Percentiles rank a stretch among this genome's conserved stretches.
phyloP scores from a whole-genome alignment of 2,329 filamentous ascomycete species.

The Curvularia sp. region DNA sequence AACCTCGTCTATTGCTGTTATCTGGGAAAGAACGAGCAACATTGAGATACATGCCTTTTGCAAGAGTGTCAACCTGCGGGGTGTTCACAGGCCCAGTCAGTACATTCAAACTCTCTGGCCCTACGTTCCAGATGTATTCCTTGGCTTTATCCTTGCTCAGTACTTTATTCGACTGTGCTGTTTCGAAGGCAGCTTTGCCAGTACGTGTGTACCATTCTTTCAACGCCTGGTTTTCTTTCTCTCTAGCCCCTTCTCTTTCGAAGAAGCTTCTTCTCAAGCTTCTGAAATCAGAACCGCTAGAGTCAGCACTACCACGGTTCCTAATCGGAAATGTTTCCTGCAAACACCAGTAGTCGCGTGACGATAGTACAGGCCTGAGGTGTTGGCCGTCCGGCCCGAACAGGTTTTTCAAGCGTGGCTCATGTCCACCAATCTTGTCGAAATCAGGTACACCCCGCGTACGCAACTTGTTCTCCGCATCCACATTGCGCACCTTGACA shows the following conservation, averaged over 20 bases:
- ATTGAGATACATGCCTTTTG: conserved; percentile 53
- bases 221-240: conserved; percentile 55
- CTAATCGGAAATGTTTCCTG: conserved; percentile 60
- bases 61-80: conserved; percentile 55
- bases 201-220: conserved; percentile 63
- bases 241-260: conserved; percentile 50
- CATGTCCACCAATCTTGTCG: conserved; percentile 40
- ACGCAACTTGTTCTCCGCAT: conserved; percentile 26
- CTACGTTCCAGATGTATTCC: conserved; percentile 54
- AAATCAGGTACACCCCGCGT: conserved; percentile 43
- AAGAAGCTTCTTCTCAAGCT: conserved; percentile 56
- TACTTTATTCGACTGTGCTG: conserved; percentile 50
- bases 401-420: conserved; percentile 56
- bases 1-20: conserved; percentile 51
- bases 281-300: conserved; percentile 19
- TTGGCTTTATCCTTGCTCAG: conserved; percentile 50
- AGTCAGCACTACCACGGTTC: conserved; percentile 13
- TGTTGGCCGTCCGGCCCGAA: conserved; percentile 62
- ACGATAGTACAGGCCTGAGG: conserved; percentile 56
- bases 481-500: conserved; percentile 21
- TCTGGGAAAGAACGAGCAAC: conserved; percentile 52
- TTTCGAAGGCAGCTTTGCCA: conserved; percentile 53
- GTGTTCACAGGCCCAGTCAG: conserved; percentile 60
- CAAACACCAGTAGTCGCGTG: conserved; percentile 60
- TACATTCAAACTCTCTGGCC: conserved; percentile 49